Evolutionary conservation across 1,139 yeast genomes (phyloP), one percentile per base, ranked within the genome.

Genomic region (Pichia sp.): DNA sequence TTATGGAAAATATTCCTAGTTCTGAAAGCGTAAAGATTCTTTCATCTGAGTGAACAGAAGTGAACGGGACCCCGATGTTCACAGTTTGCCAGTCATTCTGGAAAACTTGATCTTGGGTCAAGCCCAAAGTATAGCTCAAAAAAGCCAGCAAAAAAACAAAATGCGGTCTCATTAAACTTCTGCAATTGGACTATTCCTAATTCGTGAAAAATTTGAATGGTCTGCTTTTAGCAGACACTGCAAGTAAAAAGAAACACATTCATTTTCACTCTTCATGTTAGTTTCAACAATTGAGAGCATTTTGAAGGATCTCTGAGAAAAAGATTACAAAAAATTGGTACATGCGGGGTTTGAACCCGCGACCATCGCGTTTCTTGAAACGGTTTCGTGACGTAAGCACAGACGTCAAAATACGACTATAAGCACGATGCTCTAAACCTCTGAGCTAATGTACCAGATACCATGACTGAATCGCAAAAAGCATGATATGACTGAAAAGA

Each of bases 291-390:
- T n/a, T n/a, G n/a, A n/a, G n/a, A n/a, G n/a, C n/a, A n/a, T n/a
- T n/a, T n/a, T n/a, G n/a, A n/a, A n/a, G n/a, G n/a, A n/a, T n/a
- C n/a, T n/a, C n/a, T n/a, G n/a, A 23, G 26, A 23, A 23, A 26
- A 48, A 48, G 26, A 13, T 16, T 42, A 45, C 52, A 53, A 51
- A 52, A 55, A 55, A 58, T 51, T 66, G 68, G 70, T 67, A 68
- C 69, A 66, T 67, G 65, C 70, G 70, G 70, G 70, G 70, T 65
- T 67, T 67, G 70, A 67, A 67, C 70, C 70, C 70, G 70, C 66
- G 70, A 67, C 70, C 70, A 66, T 67, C 70, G 70, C 70, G 70
- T 67, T 64, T 64, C 70, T 66, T 52, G 65, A 64, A 66, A 66
- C 68, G 67, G 64, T 55, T 59, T 61, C 58, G 70, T 67, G 69